Evolutionary conservation across 2,329 filamentous ascomycete species (phyloP).

Genomic region (Aspergillus novofumigatus): DNA sequence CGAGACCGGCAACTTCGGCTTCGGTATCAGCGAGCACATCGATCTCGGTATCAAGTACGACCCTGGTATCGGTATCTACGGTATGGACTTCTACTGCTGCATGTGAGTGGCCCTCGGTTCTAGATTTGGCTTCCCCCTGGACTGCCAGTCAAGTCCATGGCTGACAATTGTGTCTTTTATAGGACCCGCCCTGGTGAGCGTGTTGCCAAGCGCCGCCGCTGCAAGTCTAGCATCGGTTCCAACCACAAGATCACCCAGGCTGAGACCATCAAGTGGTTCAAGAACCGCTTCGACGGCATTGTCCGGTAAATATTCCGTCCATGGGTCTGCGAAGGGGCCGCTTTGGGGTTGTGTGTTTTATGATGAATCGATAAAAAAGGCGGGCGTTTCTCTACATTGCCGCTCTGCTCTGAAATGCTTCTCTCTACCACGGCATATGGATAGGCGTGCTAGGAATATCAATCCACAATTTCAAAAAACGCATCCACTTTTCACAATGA

Average conservation of each 20-base stretch:
- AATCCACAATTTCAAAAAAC: constrained; percentile 25
- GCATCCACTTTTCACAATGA: constrained; percentile 52
- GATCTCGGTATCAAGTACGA: constrained; percentile 99
- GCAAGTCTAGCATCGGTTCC: constrained; percentile 79
- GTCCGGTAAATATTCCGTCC: constrained; percentile 71
- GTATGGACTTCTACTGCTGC: constrained; percentile 99
- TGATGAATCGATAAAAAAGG: constrained; percentile 30
- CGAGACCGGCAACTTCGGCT: constrained; percentile 99
- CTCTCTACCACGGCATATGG: constrained; percentile 35
- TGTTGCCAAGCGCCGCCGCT: constrained; percentile 89
- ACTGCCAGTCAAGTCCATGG: constrained; percentile 25
- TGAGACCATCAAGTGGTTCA: constrained; percentile 98
- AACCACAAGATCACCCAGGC: constrained; percentile 88
- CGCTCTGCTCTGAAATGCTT: constrained; percentile 26
- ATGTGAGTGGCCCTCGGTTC: constrained; percentile 59
- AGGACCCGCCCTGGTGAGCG: constrained; percentile 96
- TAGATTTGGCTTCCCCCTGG: not conserved
- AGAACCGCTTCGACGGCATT: constrained; percentile 95
- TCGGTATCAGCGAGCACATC: constrained; percentile 99
- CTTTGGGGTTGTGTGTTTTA: constrained; percentile 29
- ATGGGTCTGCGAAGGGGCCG: constrained; percentile 20
- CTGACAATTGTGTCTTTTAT: constrained; percentile 9
- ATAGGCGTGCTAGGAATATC: constrained; percentile 40
- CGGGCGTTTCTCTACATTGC: constrained; percentile 16
- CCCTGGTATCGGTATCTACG: constrained; percentile 96